A percentile compares a stretch with the other conserved stretches of the same genome.
phyloP scores from a whole-genome alignment of 176 grass and related monocot species.

The Urochloa ruziziensis region DNA sequence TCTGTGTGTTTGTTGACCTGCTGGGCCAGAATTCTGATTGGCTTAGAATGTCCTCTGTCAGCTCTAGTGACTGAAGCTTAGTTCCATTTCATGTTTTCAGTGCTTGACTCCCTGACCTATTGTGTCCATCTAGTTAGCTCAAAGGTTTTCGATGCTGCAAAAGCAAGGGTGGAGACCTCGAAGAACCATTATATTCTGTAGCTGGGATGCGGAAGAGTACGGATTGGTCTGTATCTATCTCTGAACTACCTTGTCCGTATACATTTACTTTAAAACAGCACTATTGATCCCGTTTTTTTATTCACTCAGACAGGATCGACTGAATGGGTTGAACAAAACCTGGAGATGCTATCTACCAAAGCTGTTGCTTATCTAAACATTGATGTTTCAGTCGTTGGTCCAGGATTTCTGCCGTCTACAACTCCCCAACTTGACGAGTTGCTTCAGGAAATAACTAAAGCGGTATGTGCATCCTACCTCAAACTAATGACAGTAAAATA shows the following conservation, averaged over 20 bases:
- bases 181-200: slow-evolving; percentile 87
- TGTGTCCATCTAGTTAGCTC: slow-evolving; percentile 54
- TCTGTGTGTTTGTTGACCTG: not conserved
- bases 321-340: slow-evolving; percentile 98
- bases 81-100: not conserved
- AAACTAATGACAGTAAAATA: not conserved
- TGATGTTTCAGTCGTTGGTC: slow-evolving; percentile 57
- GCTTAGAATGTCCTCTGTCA: not conserved
- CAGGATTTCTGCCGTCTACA: slow-evolving; percentile 48
- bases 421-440: slow-evolving; percentile 84
- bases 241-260: not conserved
- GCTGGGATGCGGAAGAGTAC: slow-evolving; percentile 95
- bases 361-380: slow-evolving; percentile 89
- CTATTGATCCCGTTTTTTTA: not conserved
- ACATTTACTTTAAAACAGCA: not conserved
- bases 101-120: not conserved
- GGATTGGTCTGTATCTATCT: slow-evolving; percentile 43
- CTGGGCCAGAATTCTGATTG: not conserved
- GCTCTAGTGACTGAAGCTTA: not conserved
- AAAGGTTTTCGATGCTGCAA: slow-evolving; percentile 73
- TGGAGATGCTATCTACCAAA: slow-evolving; percentile 55
- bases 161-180: slow-evolving; percentile 86
- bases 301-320: slow-evolving; percentile 82
- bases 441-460: slow-evolving; percentile 68
- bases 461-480: slow-evolving; percentile 27